These are phyloP conservation scores for Chytriomyces confervae DNA, from an alignment of 192 early-diverging fungal species.

Conservation along the genomic window DNA sequence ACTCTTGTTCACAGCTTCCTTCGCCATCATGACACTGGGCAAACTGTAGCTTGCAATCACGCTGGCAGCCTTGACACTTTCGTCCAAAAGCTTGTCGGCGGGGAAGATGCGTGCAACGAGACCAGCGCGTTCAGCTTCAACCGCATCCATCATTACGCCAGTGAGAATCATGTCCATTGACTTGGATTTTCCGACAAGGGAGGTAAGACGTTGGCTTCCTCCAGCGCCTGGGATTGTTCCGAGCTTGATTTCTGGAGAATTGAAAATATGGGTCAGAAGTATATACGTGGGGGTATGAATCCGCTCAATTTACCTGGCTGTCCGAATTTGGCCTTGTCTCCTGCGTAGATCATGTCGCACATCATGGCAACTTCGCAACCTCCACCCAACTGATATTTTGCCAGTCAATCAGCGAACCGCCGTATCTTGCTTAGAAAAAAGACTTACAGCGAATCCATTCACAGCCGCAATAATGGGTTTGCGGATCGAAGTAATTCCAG, in stretches of 20 bases:
- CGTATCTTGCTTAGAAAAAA: background rate
- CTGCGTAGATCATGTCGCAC: constrained; percentile 97
- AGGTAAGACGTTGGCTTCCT: constrained; percentile 73
- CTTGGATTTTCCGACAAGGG: constrained; percentile 96
- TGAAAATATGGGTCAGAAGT: background rate
- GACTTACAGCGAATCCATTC: constrained; percentile 89
- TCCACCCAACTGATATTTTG: constrained; percentile 78
- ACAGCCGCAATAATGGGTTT: constrained; percentile 99
- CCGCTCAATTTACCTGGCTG: constrained; percentile 51
- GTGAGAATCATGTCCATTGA: constrained; percentile 97
- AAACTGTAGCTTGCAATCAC: constrained; percentile 86
- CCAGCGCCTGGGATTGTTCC: constrained; percentile 91
- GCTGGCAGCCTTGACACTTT: constrained; percentile 86
- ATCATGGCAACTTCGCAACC: constrained; percentile 99
- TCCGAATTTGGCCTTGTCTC: constrained; percentile 94
- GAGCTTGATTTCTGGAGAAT: constrained; percentile 90
- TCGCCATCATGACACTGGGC: constrained; percentile 89
- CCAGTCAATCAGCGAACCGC: background rate
- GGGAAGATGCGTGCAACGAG: constrained; percentile 92
- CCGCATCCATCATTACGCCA: constrained; percentile 81
- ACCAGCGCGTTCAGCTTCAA: constrained; percentile 81
- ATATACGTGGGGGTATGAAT: background rate
- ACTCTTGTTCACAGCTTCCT: constrained; percentile 95
- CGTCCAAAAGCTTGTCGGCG: constrained; percentile 82
- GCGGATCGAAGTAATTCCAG: constrained; percentile 83